Evolutionary conservation across 208 protist species (phyloP), one percentile per base, ranked within the genome.

Genomic region (Zelonia costaricensis): DNA sequence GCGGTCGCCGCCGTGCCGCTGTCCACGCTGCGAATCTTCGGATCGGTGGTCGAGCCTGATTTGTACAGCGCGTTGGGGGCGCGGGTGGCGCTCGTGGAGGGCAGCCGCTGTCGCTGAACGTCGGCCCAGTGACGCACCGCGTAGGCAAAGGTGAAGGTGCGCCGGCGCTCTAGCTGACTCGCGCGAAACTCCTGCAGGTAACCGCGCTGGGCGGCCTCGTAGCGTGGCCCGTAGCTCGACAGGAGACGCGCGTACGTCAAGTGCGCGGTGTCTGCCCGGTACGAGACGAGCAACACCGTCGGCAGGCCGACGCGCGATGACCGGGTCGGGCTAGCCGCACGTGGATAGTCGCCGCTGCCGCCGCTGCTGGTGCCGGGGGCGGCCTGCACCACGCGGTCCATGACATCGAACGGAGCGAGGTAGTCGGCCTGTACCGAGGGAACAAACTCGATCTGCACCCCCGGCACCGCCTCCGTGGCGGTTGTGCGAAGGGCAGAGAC

Each of bases 241-340:
- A 95, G 62, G n/a, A 92, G 40, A 22, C 89, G 84, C 8, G 89
- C 65, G 42, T 85, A 79, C 0, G 89, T 92, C 30, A 85, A 74
- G 10, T 54, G 33, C 9, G 81, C 62, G 7, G 44, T 69, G 3
- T 69, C 62, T 1, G 52, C 28, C 18, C 76, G 75, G 68, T 83
- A 95, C 8, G 79, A 88, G 12, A 90, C 62, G 30, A 92, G 78
- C 13, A 95, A 25, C 16, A 91, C 77, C n/a, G 70, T 58, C 1
- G 88, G 81, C 20, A 80, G 49, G 13, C 45, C 38, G 13, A 18
- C 30, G 3, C 15, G 18, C 20, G 25, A 4, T 2, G 51, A 12
- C 12, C 18, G 28, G 8, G 38, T 16, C 18, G 30, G 5, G 5
- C 36, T 27, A 25, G 27, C 2, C n/a, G n/a, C n/a, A n/a, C n/a